Evolutionary conservation across 768 basidiomycete genomes (phyloP).

Genomic region (Tricholoma terreum): DNA sequence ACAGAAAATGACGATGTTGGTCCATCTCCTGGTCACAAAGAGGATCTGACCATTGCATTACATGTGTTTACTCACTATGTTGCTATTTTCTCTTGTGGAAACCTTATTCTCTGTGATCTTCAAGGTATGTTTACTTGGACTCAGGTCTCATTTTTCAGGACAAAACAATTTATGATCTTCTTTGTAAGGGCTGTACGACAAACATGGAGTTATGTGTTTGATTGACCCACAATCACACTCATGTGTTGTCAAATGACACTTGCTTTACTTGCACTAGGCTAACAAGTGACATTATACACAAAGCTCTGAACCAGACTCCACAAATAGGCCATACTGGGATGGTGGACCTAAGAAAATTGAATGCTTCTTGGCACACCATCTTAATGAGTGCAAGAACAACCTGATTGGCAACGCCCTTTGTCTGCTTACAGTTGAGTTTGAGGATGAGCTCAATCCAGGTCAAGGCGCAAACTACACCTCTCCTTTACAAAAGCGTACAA

Average conservation of each 20-base stretch:
- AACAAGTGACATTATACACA: too few relatives aligned
- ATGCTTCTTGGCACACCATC: conserved; percentile 1
- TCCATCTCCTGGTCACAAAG: neutral
- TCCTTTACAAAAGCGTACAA: too few relatives aligned
- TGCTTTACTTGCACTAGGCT: too few relatives aligned
- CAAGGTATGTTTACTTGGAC: conserved; percentile 2
- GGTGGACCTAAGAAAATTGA: conserved; percentile 4
- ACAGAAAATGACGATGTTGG: conserved; percentile 18
- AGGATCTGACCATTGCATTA: conserved; percentile 11
- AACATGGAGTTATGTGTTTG: conserved; percentile 1
- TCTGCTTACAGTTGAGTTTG: neutral
- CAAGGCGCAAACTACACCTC: too few relatives aligned
- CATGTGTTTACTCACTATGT: conserved; percentile 21
- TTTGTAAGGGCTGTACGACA: conserved; percentile 3
- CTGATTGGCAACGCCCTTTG: neutral
- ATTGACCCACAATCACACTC: conserved; percentile 11
- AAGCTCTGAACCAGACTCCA: conserved; percentile 1
- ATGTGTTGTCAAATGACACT: neutral
- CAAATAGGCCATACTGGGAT: conserved; percentile 5
- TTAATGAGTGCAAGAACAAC: conserved; percentile 3
- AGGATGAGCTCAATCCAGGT: too few relatives aligned
- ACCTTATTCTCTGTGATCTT: conserved; percentile 11
- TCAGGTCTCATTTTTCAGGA: too few relatives aligned
- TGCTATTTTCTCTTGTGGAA: neutral
- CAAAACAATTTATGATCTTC: neutral